Conservation (phyloP, 306 rosid species). For the Crotalaria pallida region DNA sequence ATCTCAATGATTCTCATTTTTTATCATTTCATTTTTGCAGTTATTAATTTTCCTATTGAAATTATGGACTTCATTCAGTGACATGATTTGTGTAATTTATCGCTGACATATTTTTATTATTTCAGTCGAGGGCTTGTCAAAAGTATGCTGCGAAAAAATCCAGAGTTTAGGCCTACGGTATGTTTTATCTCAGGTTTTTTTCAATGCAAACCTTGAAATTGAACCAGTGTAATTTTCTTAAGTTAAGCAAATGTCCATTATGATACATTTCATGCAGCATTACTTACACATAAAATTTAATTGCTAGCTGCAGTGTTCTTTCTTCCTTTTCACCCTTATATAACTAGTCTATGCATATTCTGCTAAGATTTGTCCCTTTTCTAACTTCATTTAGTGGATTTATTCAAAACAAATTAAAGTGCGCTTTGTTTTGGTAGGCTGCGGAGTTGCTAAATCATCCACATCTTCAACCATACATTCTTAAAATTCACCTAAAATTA, state of each 20-base stretch:
- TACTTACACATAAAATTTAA: neutral
- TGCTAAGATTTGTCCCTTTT: neutral
- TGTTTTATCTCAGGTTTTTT: constrained; percentile 25
- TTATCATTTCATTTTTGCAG: neutral
- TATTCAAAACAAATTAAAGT: constrained; percentile 1
- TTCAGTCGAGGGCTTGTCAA: constrained; percentile 90
- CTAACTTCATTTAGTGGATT: neutral
- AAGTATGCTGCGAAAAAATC: constrained; percentile 96
- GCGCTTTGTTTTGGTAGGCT: constrained; percentile 50
- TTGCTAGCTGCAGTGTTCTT: neutral
- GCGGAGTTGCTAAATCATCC: constrained; percentile 78
- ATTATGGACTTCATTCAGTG: neutral
- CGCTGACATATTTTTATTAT: constrained; percentile 22
- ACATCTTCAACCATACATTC: constrained; percentile 77
- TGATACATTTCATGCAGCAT: neutral
- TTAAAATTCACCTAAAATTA: constrained; percentile 68
- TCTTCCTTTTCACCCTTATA: neutral
- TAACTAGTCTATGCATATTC: neutral
- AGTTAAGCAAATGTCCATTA: neutral
- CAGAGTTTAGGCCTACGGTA: constrained; percentile 96
- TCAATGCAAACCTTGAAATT: neutral
- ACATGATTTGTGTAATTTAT: neutral
- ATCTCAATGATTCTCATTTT: constrained; percentile 1
- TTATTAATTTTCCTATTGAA: neutral
- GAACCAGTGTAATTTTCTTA: neutral